Evolutionary conservation across 495 filamentous ascomycete species (phyloP), one percentile per base, ranked within the genome.

Genomic region (Aspergillus biplanus): DNA sequence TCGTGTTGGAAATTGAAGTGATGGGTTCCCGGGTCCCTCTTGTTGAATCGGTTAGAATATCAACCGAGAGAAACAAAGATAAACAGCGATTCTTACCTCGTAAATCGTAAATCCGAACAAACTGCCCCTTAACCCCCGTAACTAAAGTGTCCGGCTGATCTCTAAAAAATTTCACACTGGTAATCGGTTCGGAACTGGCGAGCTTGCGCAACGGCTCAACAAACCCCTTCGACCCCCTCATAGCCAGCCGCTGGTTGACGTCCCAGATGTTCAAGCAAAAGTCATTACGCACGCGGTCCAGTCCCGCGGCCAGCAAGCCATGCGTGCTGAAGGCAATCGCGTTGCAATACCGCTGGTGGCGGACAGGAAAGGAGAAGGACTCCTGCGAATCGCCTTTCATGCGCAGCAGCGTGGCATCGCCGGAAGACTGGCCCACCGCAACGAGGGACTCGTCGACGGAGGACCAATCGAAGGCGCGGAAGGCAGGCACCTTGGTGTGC

Each of bases 381-480:
- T 81, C 84, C 65, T 85, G 87, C 21, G 82, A 84, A 52, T 75
- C 80, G 55, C 88, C 84, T 65, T 92, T 86, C 52, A 97, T 83
- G 53, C 90, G 86, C 62, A 97, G 73, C 31, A 99, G 83, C 52
- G 89, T 90, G 61, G 93, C 90, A 66, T 95, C 88, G 34, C 95
- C 96, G 54, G 89, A 91, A 11, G 87, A 84, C 66, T 92, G 90
- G 33, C 95, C 95, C 15, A 98, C 86, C 33, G 90, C 92, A 47
- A 97, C 85, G 47, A 98, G 80, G 53, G 88, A 88, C 74, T 86
- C 86, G 64, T 91, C 82, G 16, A 83, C 80, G 9, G 91, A 89
- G 0, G 96, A 97, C 95, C 96, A 98, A 78, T 98, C 95, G 76
- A 96, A 97, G 33, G 93, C 92, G 55, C 89, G 92, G 69, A 96